Evolutionary conservation across 306 rosid species (phyloP), one percentile per base, ranked within the genome.

Genomic region (Begonia peltatifolia): DNA sequence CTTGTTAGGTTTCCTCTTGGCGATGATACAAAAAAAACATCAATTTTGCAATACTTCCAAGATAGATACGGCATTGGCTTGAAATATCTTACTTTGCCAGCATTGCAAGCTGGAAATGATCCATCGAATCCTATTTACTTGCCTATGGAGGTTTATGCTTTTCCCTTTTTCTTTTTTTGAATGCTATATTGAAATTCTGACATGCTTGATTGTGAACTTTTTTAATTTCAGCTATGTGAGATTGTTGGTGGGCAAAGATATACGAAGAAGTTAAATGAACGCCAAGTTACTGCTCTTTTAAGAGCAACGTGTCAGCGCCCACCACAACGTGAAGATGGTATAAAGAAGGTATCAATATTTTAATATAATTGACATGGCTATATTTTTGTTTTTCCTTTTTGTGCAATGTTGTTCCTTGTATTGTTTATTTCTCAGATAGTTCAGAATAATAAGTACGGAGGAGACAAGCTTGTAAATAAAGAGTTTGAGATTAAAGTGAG

Each of bases 231-330:
- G 96, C 65, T 84, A 2, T 81, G 83, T 55, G 16, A 9, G 0
- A 87, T 87, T 68, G 76, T 65, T 8, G 6, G 54, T 18, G 89
- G 92, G 6, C 96, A 87, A 47, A 65, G 96, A 42, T 87, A 87
- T 55, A 35, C 94, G 0, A 83, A 65, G 14, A 84, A 62, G 54
- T 59, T 87, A 12, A 74, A 69, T 58, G 87, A 81, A 44, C 71
- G 42, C 0, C 96, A 87, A 66, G 94, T 87, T 0, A 61, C 78
- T 5, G 42, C 46, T 13, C 62, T 84, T 14, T 59, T 87, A 30
- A 67, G 23, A 48, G 96, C 96, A 23, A 76, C 84, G 4, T 84
- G 94, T 64, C 87, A 87, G 52, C 80, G 92, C 6, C 96, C 96
- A 14, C 0, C 0, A 0, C 74, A 76, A 0, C 66, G 96, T 58